Conservation (phyloP, 805 yeast species). For the Sugiyamaella boreocaroliniensis region DNA sequence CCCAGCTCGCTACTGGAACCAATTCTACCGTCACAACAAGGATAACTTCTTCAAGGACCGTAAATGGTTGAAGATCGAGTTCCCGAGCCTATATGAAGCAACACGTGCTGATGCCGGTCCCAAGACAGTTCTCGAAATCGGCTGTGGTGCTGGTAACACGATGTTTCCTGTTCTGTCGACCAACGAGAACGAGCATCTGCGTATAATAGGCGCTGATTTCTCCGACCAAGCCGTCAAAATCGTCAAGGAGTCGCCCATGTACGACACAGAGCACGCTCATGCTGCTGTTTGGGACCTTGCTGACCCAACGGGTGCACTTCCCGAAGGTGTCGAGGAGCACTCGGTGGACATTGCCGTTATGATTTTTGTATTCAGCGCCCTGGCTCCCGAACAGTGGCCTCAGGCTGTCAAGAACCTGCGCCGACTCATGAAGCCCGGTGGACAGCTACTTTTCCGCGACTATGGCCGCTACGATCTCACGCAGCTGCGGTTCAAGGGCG, state of each 20-base stretch:
- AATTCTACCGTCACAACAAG: slow-evolving; percentile 80
- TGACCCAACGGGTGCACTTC: slow-evolving; percentile 62
- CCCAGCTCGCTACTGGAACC: slow-evolving; percentile 94
- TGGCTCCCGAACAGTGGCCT: slow-evolving; percentile 86
- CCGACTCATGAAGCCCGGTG: slow-evolving; percentile 85
- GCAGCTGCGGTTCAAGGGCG: slow-evolving; percentile 86
- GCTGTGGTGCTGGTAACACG: slow-evolving; percentile 98
- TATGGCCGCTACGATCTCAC: slow-evolving; percentile 96
- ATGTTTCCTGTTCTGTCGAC: slow-evolving; percentile 81
- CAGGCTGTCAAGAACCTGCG: slow-evolving; percentile 66
- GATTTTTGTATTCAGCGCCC: slow-evolving; percentile 90
- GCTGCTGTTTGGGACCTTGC: slow-evolving; percentile 97
- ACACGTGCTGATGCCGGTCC: slow-evolving; percentile 69
- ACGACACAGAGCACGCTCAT: slow-evolving; percentile 54
- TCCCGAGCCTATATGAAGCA: slow-evolving; percentile 75
- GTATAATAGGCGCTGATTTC: slow-evolving; percentile 81
- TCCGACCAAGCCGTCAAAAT: slow-evolving; percentile 84
- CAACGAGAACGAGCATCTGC: slow-evolving; percentile 71
- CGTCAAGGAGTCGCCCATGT: slow-evolving; percentile 59
- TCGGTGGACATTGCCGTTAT: slow-evolving; percentile 89
- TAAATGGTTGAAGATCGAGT: slow-evolving; percentile 92
- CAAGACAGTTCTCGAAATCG: slow-evolving; percentile 76
- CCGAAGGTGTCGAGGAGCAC: slow-evolving; percentile 74
- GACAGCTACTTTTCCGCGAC: slow-evolving; percentile 81
- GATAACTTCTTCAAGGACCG: slow-evolving; percentile 96